Conservation (phyloP, 148 eudicot species). For the Arbutus unedo region DNA sequence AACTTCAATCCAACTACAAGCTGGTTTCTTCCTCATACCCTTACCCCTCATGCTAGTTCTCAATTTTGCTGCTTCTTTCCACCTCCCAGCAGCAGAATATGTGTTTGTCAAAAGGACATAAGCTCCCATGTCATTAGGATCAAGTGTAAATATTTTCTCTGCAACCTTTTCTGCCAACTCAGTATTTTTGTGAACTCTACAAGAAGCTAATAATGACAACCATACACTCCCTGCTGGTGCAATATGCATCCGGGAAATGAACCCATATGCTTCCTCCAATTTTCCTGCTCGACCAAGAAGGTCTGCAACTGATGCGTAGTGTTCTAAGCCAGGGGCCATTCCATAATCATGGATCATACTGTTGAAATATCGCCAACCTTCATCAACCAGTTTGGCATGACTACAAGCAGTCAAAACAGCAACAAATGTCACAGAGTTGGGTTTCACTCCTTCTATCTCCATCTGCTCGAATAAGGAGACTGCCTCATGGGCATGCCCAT, state of each 20-base stretch:
- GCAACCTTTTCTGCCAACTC: slow-evolving; percentile 76
- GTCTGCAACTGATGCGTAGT: slow-evolving; percentile 69
- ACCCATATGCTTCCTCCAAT: slow-evolving; percentile 63
- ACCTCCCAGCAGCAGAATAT: slow-evolving; percentile 59
- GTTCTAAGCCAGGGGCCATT: slow-evolving; percentile 58
- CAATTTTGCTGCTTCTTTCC: slow-evolving; percentile 63
- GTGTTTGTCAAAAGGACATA: slow-evolving; percentile 55
- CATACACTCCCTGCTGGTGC: slow-evolving; percentile 44
- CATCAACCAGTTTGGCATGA: slow-evolving; percentile 65
- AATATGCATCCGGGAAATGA: slow-evolving; percentile 42
- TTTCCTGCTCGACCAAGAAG: slow-evolving; percentile 82
- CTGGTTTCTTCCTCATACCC: slow-evolving; percentile 57
- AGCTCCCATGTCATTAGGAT: slow-evolving; percentile 48
- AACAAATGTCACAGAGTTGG: slow-evolving; percentile 54
- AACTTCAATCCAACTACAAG: slow-evolving; percentile 78
- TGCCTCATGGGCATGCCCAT: slow-evolving; percentile 67
- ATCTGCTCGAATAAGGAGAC: slow-evolving; percentile 51
- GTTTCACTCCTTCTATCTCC: slow-evolving; percentile 50
- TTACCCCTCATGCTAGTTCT: slow-evolving; percentile 41
- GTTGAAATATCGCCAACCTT: slow-evolving; percentile 48
- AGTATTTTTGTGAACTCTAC: slow-evolving; percentile 59
- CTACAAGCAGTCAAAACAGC: slow-evolving; percentile 82
- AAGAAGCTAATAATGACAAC: slow-evolving; percentile 64
- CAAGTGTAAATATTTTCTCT: slow-evolving; percentile 37
- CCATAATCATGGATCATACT: slow-evolving; percentile 45